Conservation (phyloP, 306 rosid species). For the Coriaria nepalensis region DNA sequence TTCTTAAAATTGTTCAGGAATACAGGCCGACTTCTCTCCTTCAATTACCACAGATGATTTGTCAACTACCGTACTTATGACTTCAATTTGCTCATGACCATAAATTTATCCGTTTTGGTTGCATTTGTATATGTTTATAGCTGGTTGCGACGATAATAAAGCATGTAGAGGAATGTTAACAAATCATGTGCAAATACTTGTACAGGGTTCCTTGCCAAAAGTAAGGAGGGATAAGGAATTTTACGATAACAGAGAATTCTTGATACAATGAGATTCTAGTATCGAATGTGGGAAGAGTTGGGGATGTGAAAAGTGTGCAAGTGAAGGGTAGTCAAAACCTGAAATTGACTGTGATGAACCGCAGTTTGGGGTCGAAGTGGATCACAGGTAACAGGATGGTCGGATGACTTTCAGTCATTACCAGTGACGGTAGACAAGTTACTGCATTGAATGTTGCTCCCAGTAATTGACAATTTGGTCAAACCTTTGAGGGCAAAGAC, state of each 20-base stretch:
- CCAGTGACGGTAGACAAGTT: slow-evolving; percentile 42
- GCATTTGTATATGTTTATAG: no score
- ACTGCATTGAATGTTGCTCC: slow-evolving; percentile 39
- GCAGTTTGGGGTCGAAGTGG: slow-evolving; percentile 83
- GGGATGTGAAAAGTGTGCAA: slow-evolving; percentile 32
- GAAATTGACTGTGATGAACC: slow-evolving; percentile 39
- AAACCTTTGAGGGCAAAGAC: slow-evolving; percentile 42
- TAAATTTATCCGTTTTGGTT: no score
- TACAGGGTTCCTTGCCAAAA: slow-evolving; percentile 47
- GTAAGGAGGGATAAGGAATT: slow-evolving; percentile 53
- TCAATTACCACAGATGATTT: slow-evolving; percentile 49
- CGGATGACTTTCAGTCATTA: slow-evolving; percentile 47
- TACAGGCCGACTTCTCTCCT: slow-evolving; percentile 50
- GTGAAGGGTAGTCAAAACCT: slow-evolving; percentile 56
- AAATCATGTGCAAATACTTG: not conserved
- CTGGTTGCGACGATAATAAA: no score
- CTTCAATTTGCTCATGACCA: no score
- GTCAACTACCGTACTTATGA: no score
- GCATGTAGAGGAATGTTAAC: no score
- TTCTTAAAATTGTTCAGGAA: slow-evolving; percentile 28
- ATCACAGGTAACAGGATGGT: slow-evolving; percentile 31
- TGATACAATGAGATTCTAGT: slow-evolving; percentile 41
- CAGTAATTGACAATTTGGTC: slow-evolving; percentile 59
- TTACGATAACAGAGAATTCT: slow-evolving; percentile 66
- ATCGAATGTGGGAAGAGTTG: slow-evolving; percentile 75